A percentile compares a stretch with the other conserved stretches of the same genome.
Conservation (phyloP, 768 basidiomycete genomes). For the Sporobolomyces pararoseus region DNA sequence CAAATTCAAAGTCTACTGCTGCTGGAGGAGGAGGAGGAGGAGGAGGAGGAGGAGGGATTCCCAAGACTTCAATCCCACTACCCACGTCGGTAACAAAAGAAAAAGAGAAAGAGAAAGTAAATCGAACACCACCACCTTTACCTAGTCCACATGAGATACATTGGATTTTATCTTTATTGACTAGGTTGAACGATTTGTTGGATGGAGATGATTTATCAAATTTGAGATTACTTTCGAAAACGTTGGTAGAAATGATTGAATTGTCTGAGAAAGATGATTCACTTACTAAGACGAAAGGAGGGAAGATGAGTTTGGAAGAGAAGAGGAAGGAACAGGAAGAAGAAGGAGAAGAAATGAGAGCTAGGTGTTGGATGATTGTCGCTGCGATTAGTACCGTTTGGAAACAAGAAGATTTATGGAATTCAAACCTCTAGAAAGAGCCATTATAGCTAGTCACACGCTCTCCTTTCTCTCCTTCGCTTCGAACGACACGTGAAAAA, state of each 20-base stretch:
- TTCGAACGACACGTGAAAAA: too few relatives aligned
- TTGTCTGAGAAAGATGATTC: conserved; percentile 40
- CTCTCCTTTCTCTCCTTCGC: background rate
- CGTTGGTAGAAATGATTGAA: conserved; percentile 60
- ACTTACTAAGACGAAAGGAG: background rate
- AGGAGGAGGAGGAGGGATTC: too few relatives aligned
- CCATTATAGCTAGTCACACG: background rate
- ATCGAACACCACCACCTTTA: too few relatives aligned
- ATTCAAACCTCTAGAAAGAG: conserved; percentile 17
- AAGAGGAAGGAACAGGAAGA: conserved; percentile 50
- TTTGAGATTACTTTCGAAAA: conserved; percentile 70
- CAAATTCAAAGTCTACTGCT: too few relatives aligned
- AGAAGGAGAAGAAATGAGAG: conserved; percentile 29
- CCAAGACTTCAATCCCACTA: too few relatives aligned
- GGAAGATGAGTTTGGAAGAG: background rate
- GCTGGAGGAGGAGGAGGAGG: too few relatives aligned
- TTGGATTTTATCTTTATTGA: conserved; percentile 74
- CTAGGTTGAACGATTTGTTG: conserved; percentile 64
- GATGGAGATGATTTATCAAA: conserved; percentile 71
- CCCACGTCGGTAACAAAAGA: background rate
- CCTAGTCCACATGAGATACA: conserved; percentile 35
- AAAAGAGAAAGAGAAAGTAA: background rate
- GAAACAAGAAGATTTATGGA: conserved; percentile 77
- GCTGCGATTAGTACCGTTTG: conserved; percentile 64
- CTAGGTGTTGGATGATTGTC: conserved; percentile 71